Percentiles rank a stretch among this genome's conserved stretches.
These are phyloP conservation scores for Pythium oligandrum DNA, from an alignment of 352 stramenopile species.

Conservation along the genomic window DNA sequence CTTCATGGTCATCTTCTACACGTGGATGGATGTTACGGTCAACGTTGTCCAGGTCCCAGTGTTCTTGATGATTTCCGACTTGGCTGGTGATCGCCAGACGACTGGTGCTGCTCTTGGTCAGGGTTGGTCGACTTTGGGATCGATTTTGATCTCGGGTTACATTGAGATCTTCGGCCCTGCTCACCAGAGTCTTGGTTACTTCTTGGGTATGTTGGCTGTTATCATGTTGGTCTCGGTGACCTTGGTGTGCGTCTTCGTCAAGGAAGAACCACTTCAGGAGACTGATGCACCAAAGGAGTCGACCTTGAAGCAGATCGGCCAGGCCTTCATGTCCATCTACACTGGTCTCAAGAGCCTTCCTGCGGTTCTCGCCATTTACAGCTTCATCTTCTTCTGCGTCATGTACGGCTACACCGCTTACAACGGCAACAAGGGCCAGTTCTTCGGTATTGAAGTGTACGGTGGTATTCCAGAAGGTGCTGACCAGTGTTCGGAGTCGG, in stretches of 20 bases:
- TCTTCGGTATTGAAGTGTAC: slow-evolving; percentile 59
- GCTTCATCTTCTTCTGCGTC: slow-evolving; percentile 44
- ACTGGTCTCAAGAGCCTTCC: slow-evolving; percentile 41
- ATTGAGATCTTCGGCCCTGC: slow-evolving; percentile 44
- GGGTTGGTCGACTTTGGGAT: slow-evolving; percentile 40
- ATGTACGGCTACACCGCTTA: slow-evolving; percentile 61
- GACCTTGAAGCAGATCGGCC: slow-evolving; percentile 21
- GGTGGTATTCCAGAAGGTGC: slow-evolving; percentile 36
- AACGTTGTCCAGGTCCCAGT: slow-evolving; percentile 46
- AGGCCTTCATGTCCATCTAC: slow-evolving; percentile 44
- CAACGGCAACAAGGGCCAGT: slow-evolving; percentile 61
- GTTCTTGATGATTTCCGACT: slow-evolving; percentile 47
- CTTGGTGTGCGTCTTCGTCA: slow-evolving; percentile 24
- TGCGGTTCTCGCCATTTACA: slow-evolving; percentile 35
- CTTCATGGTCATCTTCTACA: slow-evolving; percentile 54
- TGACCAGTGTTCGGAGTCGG: slow-evolving; percentile 24
- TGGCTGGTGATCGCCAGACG: slow-evolving; percentile 50
- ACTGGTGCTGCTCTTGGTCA: slow-evolving; percentile 35
- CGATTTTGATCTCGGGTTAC: slow-evolving; percentile 43
- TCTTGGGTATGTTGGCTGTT: slow-evolving; percentile 46
- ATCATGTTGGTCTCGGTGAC: slow-evolving; percentile 28
- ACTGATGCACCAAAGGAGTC: slow-evolving; percentile 5
- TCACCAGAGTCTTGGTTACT: slow-evolving; percentile 39
- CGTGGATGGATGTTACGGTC: slow-evolving; percentile 59
- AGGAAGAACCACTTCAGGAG: slow-evolving; percentile 23